Conservation (phyloP, 345 rosid species). For the Abelmoschus esculentus region DNA sequence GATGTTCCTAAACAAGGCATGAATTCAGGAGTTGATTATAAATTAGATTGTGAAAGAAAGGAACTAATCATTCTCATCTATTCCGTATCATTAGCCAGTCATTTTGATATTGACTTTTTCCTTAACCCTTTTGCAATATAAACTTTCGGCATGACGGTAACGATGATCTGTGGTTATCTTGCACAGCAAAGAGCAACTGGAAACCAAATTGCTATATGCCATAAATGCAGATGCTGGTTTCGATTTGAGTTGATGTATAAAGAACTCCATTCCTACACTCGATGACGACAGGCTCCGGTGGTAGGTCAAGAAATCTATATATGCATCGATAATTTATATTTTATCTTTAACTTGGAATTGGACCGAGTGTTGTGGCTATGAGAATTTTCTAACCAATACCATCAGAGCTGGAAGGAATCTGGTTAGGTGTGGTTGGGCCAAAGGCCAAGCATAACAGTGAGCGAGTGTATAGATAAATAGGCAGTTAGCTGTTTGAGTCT, state of each 20-base stretch:
- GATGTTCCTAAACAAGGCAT: too few species aligned
- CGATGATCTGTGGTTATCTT: slow-evolving; percentile 6
- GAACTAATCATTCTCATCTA: not conserved
- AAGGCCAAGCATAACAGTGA: not conserved
- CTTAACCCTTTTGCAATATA: not conserved
- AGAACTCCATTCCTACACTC: not conserved
- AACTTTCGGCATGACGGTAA: not conserved
- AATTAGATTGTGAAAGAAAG: not conserved
- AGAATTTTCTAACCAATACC: not conserved
- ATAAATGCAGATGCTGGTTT: slow-evolving; percentile 98
- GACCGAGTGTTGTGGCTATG: not conserved
- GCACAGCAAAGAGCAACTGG: slow-evolving; percentile 90
- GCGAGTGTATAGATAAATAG: not conserved
- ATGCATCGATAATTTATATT: not conserved
- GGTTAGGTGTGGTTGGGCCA: not conserved
- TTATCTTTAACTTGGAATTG: not conserved
- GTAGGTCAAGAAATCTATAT: not conserved
- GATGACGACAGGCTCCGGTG: not conserved
- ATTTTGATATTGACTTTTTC: not conserved
- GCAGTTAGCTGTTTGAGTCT: not conserved
- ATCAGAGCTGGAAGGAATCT: not conserved
- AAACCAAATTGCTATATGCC: slow-evolving; percentile 73
- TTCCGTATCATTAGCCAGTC: not conserved
- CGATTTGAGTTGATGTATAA: slow-evolving; percentile 67
- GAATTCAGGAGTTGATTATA: not conserved